Base-by-base conservation (phyloP, 73 alveolate genomes). In the Diophrys appendiculata region DNA sequence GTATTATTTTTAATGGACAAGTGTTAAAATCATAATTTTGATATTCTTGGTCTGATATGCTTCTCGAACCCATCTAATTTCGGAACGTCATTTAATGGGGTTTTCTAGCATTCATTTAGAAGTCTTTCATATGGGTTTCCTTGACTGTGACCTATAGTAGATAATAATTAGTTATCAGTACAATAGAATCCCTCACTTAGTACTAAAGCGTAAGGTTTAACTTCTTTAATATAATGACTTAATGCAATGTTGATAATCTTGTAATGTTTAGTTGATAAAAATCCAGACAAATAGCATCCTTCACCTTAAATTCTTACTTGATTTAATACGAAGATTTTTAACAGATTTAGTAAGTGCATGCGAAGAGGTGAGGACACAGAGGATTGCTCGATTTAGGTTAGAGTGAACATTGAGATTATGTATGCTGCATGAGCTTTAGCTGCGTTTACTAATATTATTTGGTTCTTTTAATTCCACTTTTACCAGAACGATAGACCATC, bases 391-490 rank as follows among this genome's bases (percentile, higher is more conserved):
- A 60, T 23, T 11, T 13, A 27, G 13, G 18, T 31, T 3, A 23
- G 25, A n/a, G 25, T 67, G 35, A 73, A 72, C 11, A 76, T 74
- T 2, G 69, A 13, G 24, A 35, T 31, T 70, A 79, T 69, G 76
- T 67, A 79, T 0, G 54, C 56, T 2, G 83, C 73, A 54, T 75
- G 83, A 28, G 83, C 73, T 18, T 55, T 54, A 23, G 69, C 75
- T n/a, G 30, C 33, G 5, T 56, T 55, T 3, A 55, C 30, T 30
- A 75, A 30, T 18, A 33, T 74, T 0, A 35, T 60, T 33, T 53
- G 55, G 33, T 75, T 33, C 23, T n/a, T 26, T 22, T 55, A 29
- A 25, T 54, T 75, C 83, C 83, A 75, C 29, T 55, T 75, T 11
- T 75, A 73, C 78, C 76, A 64, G 24, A 60, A 68, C 14, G 73